Base-by-base conservation (phyloP, 352 stramenopile genomes). In the Globisporangium parvum region DNA sequence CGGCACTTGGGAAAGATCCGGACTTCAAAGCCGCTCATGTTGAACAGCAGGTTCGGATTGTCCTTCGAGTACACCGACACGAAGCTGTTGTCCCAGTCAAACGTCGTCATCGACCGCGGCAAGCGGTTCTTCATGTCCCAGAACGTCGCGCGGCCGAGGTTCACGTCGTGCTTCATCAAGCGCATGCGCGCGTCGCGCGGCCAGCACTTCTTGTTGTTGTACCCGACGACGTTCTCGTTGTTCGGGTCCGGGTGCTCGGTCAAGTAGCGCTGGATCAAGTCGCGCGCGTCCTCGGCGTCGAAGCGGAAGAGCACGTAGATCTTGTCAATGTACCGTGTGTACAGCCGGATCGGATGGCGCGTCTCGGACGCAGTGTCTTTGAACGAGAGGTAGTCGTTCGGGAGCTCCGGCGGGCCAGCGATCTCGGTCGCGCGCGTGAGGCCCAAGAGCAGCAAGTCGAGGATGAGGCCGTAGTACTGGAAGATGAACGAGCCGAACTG, bases 161-260 rank as follows among this genome's bases (percentile, higher is more conserved):
- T 99, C 5, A 99, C 98, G 73, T 99, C 98, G 53, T 99, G 96
- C 72, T 99, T 99, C 78, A 99, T 98, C 55, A 99, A 70, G 20
- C 98, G 88, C 98, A 99, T 99, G 39, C 98, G 88, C 39, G 96
- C 97, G 70, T 99, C 98, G 49, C 98, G 87, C 28, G 98, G 97
- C 98, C 98, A 99, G 69, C 98, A 99, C 68, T 98, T 99, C 70
- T 99, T 99, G 80, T 99, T 99, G 67, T 98, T 98, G 80, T 99
- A 99, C 1, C 98, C 97, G 35, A 99, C 97, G 44, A 99, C 93
- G 65, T 99, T 99, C 64, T 99, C 97, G 73, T 99, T 99, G 77
- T 99, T 99, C 12, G 98, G 98, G 72, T 99, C 98, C 21, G 98
- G 98, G 64, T 99, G 95, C 69, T 99, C 98, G 14, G 98, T 99